Percentiles rank a stretch among this genome's conserved stretches.
Conservation (phyloP, 2,329 filamentous ascomycete species). For the Stachybotrys echinatus region DNA sequence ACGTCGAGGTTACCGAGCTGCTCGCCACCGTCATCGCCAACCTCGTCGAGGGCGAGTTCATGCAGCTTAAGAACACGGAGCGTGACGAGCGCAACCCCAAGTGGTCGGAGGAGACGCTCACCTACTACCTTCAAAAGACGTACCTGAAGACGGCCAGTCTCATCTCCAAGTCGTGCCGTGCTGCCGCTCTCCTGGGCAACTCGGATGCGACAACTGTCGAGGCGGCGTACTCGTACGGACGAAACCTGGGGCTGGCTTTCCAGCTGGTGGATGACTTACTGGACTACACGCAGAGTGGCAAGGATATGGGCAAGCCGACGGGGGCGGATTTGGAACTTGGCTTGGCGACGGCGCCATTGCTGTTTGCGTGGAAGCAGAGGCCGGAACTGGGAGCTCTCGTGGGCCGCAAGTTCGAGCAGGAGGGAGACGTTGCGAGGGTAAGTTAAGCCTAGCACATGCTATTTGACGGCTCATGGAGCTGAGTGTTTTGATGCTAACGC, state of each 20-base stretch:
- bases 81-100: conserved; percentile 76
- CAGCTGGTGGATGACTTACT: conserved; percentile 98
- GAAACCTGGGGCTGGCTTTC: conserved; percentile 90
- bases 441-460: conserved; percentile 27
- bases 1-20: conserved; percentile 92
- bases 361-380: conserved; percentile 93
- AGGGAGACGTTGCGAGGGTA: conserved; percentile 83
- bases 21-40: conserved; percentile 96
- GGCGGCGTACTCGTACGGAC: conserved; percentile 85
- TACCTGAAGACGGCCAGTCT: conserved; percentile 95
- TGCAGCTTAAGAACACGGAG: conserved; percentile 97
- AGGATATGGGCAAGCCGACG: conserved; percentile 88
- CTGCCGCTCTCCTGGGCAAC: conserved; percentile 79
- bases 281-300: conserved; percentile 83
- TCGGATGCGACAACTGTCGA: conserved; percentile 76
- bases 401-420: conserved; percentile 78
- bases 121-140: conserved; percentile 96
- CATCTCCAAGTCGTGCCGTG: conserved; percentile 93
- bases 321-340: conserved; percentile 92
- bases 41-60: conserved; percentile 96
- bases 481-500: conserved; percentile 3
- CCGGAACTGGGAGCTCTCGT: conserved; percentile 81
- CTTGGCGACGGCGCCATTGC: conserved; percentile 83
- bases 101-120: conserved; percentile 84
- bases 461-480: neutral